These are phyloP conservation scores for Calcarisporium arbuscula DNA, from an alignment of 2,329 filamentous ascomycete species.

Conservation along the genomic window DNA sequence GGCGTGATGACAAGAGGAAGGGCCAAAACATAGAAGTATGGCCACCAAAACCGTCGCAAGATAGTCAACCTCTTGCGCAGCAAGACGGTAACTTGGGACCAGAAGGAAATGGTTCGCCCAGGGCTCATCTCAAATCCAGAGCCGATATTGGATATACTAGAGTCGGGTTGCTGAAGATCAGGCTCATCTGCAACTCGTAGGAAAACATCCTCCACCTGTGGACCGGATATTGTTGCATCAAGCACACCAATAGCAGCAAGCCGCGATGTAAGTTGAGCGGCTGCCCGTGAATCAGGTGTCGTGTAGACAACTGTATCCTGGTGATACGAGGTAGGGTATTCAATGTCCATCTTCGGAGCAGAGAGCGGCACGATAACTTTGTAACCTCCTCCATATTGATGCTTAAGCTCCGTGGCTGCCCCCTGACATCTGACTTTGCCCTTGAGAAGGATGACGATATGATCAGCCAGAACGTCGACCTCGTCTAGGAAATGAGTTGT, in stretches of 20 bases:
- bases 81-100: slow-evolving; percentile 11
- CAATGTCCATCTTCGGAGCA: slow-evolving; percentile 20
- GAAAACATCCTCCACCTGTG: slow-evolving; percentile 27
- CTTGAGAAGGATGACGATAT: slow-evolving; percentile 59
- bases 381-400: slow-evolving; percentile 57
- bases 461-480: slow-evolving; percentile 61
- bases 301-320: slow-evolving; percentile 51
- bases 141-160: not conserved
- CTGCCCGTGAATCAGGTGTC: slow-evolving; percentile 31
- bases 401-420: slow-evolving; percentile 58
- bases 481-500: slow-evolving; percentile 69
- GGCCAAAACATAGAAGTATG: slow-evolving; percentile 12
- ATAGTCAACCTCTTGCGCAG: slow-evolving; percentile 15
- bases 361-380: slow-evolving; percentile 39
- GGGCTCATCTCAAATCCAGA: slow-evolving; percentile 4
- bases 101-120: not conserved
- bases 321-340: slow-evolving; percentile 40
- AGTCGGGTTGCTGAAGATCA: slow-evolving; percentile 5
- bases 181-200: slow-evolving; percentile 19
- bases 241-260: slow-evolving; percentile 44
- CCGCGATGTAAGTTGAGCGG: slow-evolving; percentile 22
- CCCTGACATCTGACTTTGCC: slow-evolving; percentile 57
- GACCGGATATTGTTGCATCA: slow-evolving; percentile 22
- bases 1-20: slow-evolving; percentile 15
- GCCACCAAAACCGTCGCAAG: slow-evolving; percentile 15